Base-by-base conservation (phyloP, 2,329 filamentous ascomycete genomes). In the Xylariaceae sp. region DNA sequence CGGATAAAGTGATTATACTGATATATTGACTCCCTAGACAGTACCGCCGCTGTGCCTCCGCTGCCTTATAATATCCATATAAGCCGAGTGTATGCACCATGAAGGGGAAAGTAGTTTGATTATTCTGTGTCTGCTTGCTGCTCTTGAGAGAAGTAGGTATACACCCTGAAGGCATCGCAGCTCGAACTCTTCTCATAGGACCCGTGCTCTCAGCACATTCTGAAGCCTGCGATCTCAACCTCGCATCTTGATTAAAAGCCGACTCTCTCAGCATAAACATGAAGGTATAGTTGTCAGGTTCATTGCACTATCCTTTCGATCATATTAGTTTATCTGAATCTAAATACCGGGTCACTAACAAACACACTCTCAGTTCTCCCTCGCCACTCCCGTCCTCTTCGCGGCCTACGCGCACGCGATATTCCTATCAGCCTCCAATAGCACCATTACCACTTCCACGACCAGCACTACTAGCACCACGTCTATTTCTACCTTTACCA, bases 1-100 rank as follows among this genome's bases (percentile, higher is more conserved):
- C 51, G 56, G 56, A 34, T 58, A 58, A 58, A 58, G 14, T 39
- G 28, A 36, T n/a, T 41, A 9, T 26, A 26, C 16, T 19, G 17
- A 41, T 33, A 41, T 11, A 9, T 19, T 14, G 14, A 17, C 36
- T 16, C n/a, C 28, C 9, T 36, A 12, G 23, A 23, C 6, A 12
- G 34, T n/a, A n/a, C n/a, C n/a, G n/a, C n/a, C n/a, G n/a, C n/a
- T n/a, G 9, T 21, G 16, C 17, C 39, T 33, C 19, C 33, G 21
- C 4, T n/a, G 14, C 6, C 47, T 28, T 9, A 7, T 19, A 29
- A 44, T 51, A 40, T 33, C 24, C 39, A 24, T 5, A n/a, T n/a
- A 4, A 31, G 6, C 28, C 28, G 23, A 34, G 37, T 37, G 40
- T 33, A 53, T 9, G 5, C 3, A 4, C n/a, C 12, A 28, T 34